Conservation (phyloP, 1,139 yeast species). For the Debaryomyces subglobosus region DNA sequence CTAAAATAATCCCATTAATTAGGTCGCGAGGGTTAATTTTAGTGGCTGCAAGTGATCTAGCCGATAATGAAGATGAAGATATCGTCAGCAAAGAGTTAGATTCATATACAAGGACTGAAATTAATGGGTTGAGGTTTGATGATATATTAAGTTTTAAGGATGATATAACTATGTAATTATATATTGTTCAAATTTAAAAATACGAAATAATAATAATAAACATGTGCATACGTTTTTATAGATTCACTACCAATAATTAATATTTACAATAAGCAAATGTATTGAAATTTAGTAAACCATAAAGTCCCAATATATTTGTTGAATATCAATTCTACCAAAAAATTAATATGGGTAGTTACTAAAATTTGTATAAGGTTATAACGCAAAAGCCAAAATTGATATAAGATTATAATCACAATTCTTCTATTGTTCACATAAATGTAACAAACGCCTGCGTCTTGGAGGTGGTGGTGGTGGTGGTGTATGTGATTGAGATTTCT, state of each 20-base stretch:
- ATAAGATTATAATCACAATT: not conserved
- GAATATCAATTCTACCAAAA: no score
- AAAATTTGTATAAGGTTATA: not conserved
- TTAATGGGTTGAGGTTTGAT: slow-evolving; percentile 73
- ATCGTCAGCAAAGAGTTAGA: slow-evolving; percentile 41
- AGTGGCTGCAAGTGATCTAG: slow-evolving; percentile 61
- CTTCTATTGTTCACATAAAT: not conserved
- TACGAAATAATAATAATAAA: not conserved
- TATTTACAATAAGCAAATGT: no score
- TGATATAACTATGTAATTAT: slow-evolving; percentile 66
- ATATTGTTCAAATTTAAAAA: not conserved
- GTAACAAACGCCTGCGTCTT: slow-evolving; percentile 18
- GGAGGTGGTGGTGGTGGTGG: slow-evolving; percentile 19
- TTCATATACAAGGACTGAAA: slow-evolving; percentile 54
- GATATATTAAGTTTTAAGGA: slow-evolving; percentile 73
- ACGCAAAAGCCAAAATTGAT: not conserved
- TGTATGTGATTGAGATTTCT: slow-evolving; percentile 2
- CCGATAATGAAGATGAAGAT: slow-evolving; percentile 34
- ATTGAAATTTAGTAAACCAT: not conserved
- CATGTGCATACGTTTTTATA: not conserved
- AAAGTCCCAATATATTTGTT: not conserved
- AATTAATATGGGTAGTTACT: no score
- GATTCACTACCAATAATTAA: no score
- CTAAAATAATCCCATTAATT: slow-evolving; percentile 73
- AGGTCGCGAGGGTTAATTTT: slow-evolving; percentile 81